Conservation (phyloP, 805 yeast species). For the Naumovozyma dairenensis region DNA sequence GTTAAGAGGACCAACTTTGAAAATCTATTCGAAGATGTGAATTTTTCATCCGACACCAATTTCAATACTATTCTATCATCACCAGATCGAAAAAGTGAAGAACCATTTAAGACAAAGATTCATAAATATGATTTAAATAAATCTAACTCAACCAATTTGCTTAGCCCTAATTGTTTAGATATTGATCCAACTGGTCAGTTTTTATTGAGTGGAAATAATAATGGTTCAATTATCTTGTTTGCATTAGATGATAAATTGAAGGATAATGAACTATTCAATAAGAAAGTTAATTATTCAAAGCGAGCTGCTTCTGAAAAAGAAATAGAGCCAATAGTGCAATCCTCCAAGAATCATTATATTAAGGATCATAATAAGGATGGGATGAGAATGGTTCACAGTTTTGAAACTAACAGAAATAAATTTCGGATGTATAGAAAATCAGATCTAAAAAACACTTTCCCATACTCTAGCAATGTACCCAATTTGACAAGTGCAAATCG, state of each 20-base stretch:
- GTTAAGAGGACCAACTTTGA: background rate
- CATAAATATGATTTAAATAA: background rate
- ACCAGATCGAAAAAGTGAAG: background rate
- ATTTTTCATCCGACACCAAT: no score
- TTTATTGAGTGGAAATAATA: constrained; percentile 19
- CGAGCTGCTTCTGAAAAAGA: background rate
- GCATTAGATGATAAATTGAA: constrained; percentile 16
- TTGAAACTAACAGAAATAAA: constrained; percentile 15
- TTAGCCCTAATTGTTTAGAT: constrained; percentile 14
- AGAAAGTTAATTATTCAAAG: constrained; percentile 16
- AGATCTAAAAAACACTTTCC: background rate
- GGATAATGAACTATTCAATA: constrained; percentile 21
- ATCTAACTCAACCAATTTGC: background rate
- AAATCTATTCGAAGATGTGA: background rate
- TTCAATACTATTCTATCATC: no score
- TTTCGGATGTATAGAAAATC: constrained; percentile 17
- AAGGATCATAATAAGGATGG: background rate
- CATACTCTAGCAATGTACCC: no score
- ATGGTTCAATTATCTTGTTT: constrained; percentile 30
- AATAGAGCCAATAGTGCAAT: background rate
- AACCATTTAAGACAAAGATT: no score
- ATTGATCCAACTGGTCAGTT: constrained; percentile 13
- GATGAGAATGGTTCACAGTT: constrained; percentile 12
- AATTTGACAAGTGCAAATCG: no score
- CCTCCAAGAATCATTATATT: no score